Base-by-base conservation (phyloP, 1,284 basidiomycete species). In the Rhodotorula mucilaginosa region DNA sequence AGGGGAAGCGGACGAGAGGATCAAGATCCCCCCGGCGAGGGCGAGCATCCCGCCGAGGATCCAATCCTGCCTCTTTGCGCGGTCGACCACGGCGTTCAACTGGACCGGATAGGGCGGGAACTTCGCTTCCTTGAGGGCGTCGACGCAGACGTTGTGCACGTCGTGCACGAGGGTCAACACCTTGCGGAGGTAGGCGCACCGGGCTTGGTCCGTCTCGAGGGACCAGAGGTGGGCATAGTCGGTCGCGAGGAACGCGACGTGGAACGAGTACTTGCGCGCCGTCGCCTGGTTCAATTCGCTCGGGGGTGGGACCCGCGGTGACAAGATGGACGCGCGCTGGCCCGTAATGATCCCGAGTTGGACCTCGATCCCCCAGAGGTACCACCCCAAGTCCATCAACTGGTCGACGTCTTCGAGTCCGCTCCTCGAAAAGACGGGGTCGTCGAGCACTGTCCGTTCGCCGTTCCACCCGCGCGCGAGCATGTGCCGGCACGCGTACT, bases 341-440 rank as follows among this genome's bases (percentile, higher is more conserved):
- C 68, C 68, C 39, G 54, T 49, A n/a, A 69, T 58, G 58, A 65
- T 60, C 26, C 68, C 68, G n/a, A 65, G 48, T 51, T 69, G 63
- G 52, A 69, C 64, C 63, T 64, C 64, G 44, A 65, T 51, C 6
- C 68, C 58, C 63, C 64, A 69, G 12, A 52, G 52, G 16, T 61
- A 31, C 58, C 64, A 69, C 12, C 68, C 68, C 5, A 64, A 23
- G 46, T 54, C 46, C 49, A 65, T 39, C 31, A 69, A 52, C n/a
- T 49, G 16, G 6, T 49, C 46, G 23, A n/a, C 51, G 51, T 52
- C 51, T 23, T 52, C 51, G 51, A 52, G 51, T 52, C 51, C 51
- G 51, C 51, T 52, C 51, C 51, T 21, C 21, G 51, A n/a, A n/a
- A 52, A 52, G 10, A 52, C 23, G 23, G 51, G 51, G 23, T 52